Evolutionary conservation across 495 filamentous ascomycete species (phyloP).

Genomic region (Penicillium nucicola): DNA sequence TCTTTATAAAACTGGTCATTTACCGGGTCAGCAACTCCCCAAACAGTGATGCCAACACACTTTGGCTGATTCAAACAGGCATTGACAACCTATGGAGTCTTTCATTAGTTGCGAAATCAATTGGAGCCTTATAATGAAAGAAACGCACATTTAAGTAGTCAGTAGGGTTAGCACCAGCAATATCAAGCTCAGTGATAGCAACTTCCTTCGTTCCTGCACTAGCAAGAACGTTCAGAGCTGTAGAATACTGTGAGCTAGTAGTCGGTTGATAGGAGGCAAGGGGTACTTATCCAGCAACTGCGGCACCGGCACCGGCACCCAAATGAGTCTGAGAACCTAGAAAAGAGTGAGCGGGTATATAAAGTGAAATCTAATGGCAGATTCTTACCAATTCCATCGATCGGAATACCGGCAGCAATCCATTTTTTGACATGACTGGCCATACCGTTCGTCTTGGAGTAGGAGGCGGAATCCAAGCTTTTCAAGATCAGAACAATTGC

Average conservation of each 20-base stretch:
- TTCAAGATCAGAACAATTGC: not conserved
- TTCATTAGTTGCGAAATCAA: slow-evolving; percentile 1
- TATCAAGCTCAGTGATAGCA: slow-evolving; percentile 65
- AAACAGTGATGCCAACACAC: slow-evolving; percentile 74
- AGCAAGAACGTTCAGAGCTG: slow-evolving; percentile 56
- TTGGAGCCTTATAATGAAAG: not conserved
- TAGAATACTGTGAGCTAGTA: slow-evolving; percentile 20
- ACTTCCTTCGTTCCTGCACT: slow-evolving; percentile 51
- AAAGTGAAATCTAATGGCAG: not conserved
- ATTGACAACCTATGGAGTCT: slow-evolving; percentile 44
- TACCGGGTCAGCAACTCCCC: slow-evolving; percentile 68
- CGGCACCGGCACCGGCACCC: not conserved
- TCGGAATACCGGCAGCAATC: slow-evolving; percentile 61
- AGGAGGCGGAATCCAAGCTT: slow-evolving; percentile 36
- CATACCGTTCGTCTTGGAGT: slow-evolving; percentile 61
- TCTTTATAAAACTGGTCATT: slow-evolving; percentile 5
- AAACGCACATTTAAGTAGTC: slow-evolving; percentile 55
- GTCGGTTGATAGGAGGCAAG: not conserved
- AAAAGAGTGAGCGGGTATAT: slow-evolving; percentile 2
- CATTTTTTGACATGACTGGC: slow-evolving; percentile 63
- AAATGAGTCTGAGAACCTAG: slow-evolving; percentile 62
- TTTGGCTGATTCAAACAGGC: slow-evolving; percentile 61
- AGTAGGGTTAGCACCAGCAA: slow-evolving; percentile 51
- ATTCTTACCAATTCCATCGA: slow-evolving; percentile 63
- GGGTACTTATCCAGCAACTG: slow-evolving; percentile 23